phyloP scores from a whole-genome alignment of 805 yeast species.

The Wickerhamomyces rabaulensis region DNA sequence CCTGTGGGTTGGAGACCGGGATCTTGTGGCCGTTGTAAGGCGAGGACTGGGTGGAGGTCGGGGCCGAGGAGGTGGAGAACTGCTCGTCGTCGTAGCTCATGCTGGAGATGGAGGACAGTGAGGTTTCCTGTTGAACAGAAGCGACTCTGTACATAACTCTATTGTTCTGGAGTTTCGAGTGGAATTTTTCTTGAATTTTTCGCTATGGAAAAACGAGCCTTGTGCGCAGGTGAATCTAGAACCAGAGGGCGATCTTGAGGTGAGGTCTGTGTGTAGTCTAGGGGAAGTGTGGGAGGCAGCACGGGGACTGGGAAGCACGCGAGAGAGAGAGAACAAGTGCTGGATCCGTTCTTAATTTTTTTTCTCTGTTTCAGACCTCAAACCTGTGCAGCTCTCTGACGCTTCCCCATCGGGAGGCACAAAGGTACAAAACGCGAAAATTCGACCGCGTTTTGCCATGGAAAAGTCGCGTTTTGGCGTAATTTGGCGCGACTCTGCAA shows the following conservation, averaged over 20 bases:
- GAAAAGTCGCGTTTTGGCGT: background rate
- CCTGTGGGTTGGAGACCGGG: background rate
- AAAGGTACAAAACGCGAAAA: background rate
- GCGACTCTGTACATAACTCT: background rate
- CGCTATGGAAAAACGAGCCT: background rate
- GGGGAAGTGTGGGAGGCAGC: too few relatives aligned
- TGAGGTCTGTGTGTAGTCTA: too few relatives aligned
- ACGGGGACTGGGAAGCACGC: too few relatives aligned
- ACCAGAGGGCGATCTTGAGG: too few relatives aligned
- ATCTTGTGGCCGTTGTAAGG: slow-evolving; percentile 4
- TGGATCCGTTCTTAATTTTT: too few relatives aligned
- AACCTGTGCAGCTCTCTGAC: background rate
- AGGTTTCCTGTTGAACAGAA: background rate
- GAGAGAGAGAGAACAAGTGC: too few relatives aligned
- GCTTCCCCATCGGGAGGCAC: background rate
- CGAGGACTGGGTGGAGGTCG: slow-evolving; percentile 15
- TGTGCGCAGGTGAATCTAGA: background rate
- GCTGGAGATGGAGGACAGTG: slow-evolving; percentile 6
- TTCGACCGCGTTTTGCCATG: background rate
- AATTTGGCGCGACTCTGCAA: background rate
- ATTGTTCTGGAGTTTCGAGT: background rate
- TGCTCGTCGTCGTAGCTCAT: slow-evolving; percentile 11
- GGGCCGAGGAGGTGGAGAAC: slow-evolving; percentile 9
- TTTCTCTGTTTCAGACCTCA: background rate
- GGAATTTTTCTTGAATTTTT: background rate